These are phyloP conservation scores for Diplodia seriata DNA, from an alignment of 2,329 filamentous ascomycete genomes.

Conservation along the genomic window DNA sequence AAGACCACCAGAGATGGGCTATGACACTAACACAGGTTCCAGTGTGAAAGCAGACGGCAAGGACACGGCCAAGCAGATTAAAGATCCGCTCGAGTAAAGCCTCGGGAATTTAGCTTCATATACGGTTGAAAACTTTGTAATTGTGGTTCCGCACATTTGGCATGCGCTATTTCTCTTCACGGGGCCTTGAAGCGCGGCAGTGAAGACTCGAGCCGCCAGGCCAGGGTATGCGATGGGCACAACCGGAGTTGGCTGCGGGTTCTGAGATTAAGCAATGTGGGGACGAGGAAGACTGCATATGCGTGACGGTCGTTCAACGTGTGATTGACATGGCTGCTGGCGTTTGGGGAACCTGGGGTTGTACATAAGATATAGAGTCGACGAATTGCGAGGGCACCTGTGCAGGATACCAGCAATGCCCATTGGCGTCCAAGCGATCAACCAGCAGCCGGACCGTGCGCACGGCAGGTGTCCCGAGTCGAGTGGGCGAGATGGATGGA, in stretches of 20 bases:
- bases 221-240: conserved; percentile 2
- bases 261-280: conserved; percentile 1
- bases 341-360: conserved; percentile 11
- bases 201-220: neutral
- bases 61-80: conserved; percentile 28
- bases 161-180: conserved; percentile 25
- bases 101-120: conserved; percentile 17
- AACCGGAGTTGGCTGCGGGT: conserved; percentile 7
- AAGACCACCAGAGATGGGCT: too few relatives aligned
- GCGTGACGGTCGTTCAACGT: conserved; percentile 10
- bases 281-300: conserved; percentile 6
- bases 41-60: conserved; percentile 11
- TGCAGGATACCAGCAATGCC: neutral
- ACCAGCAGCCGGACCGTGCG: neutral
- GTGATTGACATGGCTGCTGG: conserved; percentile 23
- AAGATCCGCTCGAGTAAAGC: conserved; percentile 31
- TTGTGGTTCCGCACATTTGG: conserved; percentile 12
- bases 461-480: neutral
- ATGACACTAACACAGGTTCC: neutral
- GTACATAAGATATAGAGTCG: conserved; percentile 30
- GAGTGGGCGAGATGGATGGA: neutral
- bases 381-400: conserved; percentile 10
- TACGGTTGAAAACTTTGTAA: conserved; percentile 23
- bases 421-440: neutral
- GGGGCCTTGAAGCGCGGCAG: conserved; percentile 2